phyloP scores from a whole-genome alignment of 805 yeast genomes.

The Wickerhamomyces alni region DNA sequence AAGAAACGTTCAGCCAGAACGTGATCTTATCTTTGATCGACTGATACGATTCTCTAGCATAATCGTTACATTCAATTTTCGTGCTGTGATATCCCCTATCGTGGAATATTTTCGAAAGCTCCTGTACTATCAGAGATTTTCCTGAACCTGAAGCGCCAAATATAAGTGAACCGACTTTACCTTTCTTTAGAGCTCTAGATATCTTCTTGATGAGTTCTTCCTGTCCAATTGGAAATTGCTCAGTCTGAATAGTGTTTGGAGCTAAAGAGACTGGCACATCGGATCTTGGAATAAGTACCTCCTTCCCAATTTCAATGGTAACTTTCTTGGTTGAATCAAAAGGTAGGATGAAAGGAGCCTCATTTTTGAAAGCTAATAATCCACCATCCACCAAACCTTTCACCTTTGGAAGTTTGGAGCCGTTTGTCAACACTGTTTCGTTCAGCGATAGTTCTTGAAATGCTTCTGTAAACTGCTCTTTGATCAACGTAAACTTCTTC shows the following conservation, averaged over 20 bases:
- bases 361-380: conserved; percentile 39
- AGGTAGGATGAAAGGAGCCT: conserved; percentile 36
- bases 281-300: conserved; percentile 23
- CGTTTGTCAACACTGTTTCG: conserved; percentile 41
- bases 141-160: conserved; percentile 83
- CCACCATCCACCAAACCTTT: conserved; percentile 57
- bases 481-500: conserved; percentile 13
- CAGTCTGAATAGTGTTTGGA: background rate
- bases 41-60: conserved; percentile 48
- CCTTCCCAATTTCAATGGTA: conserved; percentile 45
- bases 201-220: conserved; percentile 38
- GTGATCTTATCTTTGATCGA: conserved; percentile 38
- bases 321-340: conserved; percentile 26
- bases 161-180: conserved; percentile 51
- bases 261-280: conserved; percentile 11
- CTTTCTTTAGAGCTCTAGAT: conserved; percentile 34
- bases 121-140: conserved; percentile 51
- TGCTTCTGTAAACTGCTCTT: conserved; percentile 18
- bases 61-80: conserved; percentile 47
- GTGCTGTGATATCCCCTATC: conserved; percentile 38
- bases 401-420: conserved; percentile 44
- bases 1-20: conserved; percentile 43
- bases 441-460: conserved; percentile 12
- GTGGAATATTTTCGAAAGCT: conserved; percentile 33
- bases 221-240: conserved; percentile 47